Percentiles rank a stretch among this genome's conserved stretches.
Evolutionary conservation across 2,329 filamentous ascomycete genomes (phyloP).

Genomic region (Colletotrichum chlorophyti): DNA sequence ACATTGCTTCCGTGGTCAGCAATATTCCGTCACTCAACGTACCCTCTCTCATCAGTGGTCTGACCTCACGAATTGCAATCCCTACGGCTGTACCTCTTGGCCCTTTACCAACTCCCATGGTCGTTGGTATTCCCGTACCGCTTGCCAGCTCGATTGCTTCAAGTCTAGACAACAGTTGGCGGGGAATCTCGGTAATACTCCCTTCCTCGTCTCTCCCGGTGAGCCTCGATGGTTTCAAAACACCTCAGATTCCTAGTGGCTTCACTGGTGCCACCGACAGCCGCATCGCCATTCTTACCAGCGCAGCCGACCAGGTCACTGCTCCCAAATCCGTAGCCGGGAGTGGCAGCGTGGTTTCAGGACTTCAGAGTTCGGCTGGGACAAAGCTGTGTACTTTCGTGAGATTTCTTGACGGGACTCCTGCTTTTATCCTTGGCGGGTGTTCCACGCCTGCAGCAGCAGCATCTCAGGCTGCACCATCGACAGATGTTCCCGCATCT

Average conservation of each 20-base stretch:
- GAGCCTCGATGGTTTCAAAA: background rate
- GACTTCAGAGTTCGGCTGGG: background rate
- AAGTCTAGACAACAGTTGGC: background rate
- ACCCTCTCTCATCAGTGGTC: background rate
- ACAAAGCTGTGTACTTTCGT: slow-evolving; percentile 2
- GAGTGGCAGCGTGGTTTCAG: background rate
- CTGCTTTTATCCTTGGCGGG: background rate
- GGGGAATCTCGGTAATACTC: background rate
- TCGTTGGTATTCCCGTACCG: background rate
- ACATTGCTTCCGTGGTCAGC: background rate
- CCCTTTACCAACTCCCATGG: background rate
- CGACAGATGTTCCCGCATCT: background rate
- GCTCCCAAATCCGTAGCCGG: background rate
- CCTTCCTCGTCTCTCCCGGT: background rate
- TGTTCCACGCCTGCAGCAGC: background rate
- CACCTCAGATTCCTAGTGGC: slow-evolving; percentile 11
- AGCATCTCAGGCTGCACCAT: background rate
- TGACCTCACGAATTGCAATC: background rate
- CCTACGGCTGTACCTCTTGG: background rate
- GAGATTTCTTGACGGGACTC: background rate
- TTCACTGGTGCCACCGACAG: background rate
- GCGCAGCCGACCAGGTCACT: background rate
- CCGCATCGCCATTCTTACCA: background rate
- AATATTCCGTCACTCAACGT: background rate
- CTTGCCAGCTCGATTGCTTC: background rate